Evolutionary conservation across 176 grass and related monocot species (phyloP), one percentile per base, ranked within the genome.

Genomic region (Bolboschoenus planiculmis): DNA sequence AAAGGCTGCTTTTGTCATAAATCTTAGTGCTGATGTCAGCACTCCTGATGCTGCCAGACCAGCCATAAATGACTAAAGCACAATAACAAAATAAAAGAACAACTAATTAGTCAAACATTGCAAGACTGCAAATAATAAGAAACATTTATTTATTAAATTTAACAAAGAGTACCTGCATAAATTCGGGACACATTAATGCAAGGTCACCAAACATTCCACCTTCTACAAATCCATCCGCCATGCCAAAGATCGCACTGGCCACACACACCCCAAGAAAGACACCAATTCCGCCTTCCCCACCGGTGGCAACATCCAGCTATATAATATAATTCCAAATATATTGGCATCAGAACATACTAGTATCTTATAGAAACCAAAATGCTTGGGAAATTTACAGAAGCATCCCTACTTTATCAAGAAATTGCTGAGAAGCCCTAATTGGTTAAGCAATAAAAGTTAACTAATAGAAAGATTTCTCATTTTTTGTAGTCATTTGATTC

Each of bases 131-230:
- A 29, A 80, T 23, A n/a, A 56, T 34, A 11, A 33, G 14, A 78
- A 2, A 31, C 24, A 39, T 57, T 48, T 23, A 58, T 23, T n/a
- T 21, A 46, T 43, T 16, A 81, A 43, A 44, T 61, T 34, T 26
- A 18, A 5, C 0, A 76, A 83, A 61, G 13, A 29, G 24, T 67
- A 94, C 93, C 82, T 91, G 87, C 10, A 90, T 90, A 71, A 91
- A 89, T 76, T 90, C 87, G 4, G 87, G 85, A 79, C 84, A 88
- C 92, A 92, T 95, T 26, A 95, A 83, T 30, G 90, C 90, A 11
- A 95, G 81, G 84, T 95, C 90, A 21, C 93, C 90, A 20, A 84
- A 83, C 93, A 92, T 92, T 13, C 86, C 93, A 33, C 88, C 90
- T 78, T 95, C 88, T 78, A 92, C 90, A 87, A 87, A 90, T 9